Conservation (phyloP, 257 asterid species). For the Solanum arcanum region DNA sequence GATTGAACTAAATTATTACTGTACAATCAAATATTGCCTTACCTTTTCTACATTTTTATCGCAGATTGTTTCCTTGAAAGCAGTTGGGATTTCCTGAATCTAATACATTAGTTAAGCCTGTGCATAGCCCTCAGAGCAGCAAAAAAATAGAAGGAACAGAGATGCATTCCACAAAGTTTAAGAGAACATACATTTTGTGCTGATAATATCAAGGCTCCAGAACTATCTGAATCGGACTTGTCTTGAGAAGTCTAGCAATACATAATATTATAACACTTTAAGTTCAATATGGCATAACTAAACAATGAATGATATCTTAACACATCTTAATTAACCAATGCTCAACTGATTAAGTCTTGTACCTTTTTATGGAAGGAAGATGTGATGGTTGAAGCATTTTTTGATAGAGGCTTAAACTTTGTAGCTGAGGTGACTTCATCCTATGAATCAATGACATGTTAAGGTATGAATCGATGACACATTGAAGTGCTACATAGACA, state of each 20-base stretch:
- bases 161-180: background rate
- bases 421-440: slow-evolving; percentile 24
- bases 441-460: background rate
- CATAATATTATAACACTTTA: background rate
- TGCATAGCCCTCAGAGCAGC: background rate
- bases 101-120: background rate
- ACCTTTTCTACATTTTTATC: background rate
- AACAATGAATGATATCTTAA: background rate
- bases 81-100: background rate
- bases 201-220: slow-evolving; percentile 4
- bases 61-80: background rate
- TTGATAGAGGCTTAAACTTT: slow-evolving; percentile 17
- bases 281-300: background rate
- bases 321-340: background rate
- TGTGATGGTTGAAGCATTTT: slow-evolving; percentile 14
- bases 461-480: background rate
- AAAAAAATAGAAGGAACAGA: background rate
- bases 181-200: slow-evolving; percentile 9
- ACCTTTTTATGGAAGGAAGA: slow-evolving; percentile 45
- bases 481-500: background rate
- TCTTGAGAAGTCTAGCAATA: slow-evolving; percentile 7
- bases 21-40: background rate
- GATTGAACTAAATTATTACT: background rate
- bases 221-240: slow-evolving; percentile 8
- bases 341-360: background rate